Base-by-base conservation (phyloP, 2,329 filamentous ascomycete genomes). In the Cytospora schulzeri region DNA sequence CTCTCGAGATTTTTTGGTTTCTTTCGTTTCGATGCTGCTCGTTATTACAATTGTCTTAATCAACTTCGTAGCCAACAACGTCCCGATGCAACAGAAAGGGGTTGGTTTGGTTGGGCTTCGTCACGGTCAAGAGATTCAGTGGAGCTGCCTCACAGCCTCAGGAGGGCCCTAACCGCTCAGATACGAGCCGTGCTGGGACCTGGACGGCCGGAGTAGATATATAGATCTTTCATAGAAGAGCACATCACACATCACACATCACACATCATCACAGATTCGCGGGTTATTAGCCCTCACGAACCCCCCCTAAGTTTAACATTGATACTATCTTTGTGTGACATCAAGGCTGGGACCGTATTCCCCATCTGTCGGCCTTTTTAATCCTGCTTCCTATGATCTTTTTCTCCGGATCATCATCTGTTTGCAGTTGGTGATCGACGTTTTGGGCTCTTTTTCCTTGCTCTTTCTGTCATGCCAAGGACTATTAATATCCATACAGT, bases 11-110 rank as follows among this genome's bases (percentile, higher is more conserved):
- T 5, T 31, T 31, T 31, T 31, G 4, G 29, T 31, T 31, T 31
- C 29, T 31, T 4, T 31, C 29, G 29, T 31, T 31, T 9, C 29
- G 29, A 31, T 5, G 29, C 33, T 35, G 4, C 33, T 15, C 33
- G 12, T 15, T 14, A 35, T 35, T 15, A 12, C 11, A 14, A 35
- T 35, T 35, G 29, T 9, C 5, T 35, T 35, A n/a, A n/a, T n/a
- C n/a, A n/a, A 38, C 11, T 38, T 38, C 35, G n/a, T 11, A n/a
- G 41, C 17, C 19, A 22, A n/a, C 35, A 38, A 15, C 35, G 17
- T 48, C 38, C 24, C 50, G 60, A 38, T n/a, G 60, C 60, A 62
- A 38, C 38, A 56, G 60, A 56, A 62, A 62, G 29, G 52, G 60
- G 60, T 7, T 54, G 14, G 48, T 28, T 54, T 35, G 33, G 31